Base-by-base conservation (phyloP, 345 rosid species). In the Gossypium australe region DNA sequence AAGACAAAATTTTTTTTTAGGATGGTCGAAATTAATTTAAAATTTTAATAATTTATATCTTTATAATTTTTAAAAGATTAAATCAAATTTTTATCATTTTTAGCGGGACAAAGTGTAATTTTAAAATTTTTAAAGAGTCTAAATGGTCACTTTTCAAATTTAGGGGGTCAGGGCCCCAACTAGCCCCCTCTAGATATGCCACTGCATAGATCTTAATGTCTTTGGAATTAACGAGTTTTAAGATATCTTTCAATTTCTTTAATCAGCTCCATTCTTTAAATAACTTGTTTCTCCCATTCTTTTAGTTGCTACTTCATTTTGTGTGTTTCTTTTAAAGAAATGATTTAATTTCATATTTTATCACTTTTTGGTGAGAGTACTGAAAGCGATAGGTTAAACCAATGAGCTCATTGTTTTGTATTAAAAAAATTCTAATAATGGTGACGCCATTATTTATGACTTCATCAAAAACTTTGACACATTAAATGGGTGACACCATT, bases 141-240 rank as follows among this genome's bases (percentile, higher is more conserved):
- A 20, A 20, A 20, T 20, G 20, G 0, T 20, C 0, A 20, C 20
- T 34, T 34, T 34, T 34, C 6, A 34, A 34, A 0, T 34, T 34
- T 34, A 34, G 1, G 4, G 6, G 1, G 6, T 4, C 6, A 0
- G 38, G 0, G 6, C 38, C 38, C 6, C 6, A 4, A 34, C 6
- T 0, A 34, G 0, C 0, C 5, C 3, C 38, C 38, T 34, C 1
- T 0, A 34, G 6, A 34, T 34, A 34, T 1, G 1, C 6, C 6
- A 34, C 3, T 34, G 1, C 38, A 34, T 0, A 34, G 0, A 72
- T 72, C 57, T 72, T 45, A 34, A 2, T 10, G 12, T 69, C 18
- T 51, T 51, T 10, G 10, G 2, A 4, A 27, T 27, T 52, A 2
- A 13, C 13, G 38, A 3, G 1, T 34, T 47, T 47, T 14, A 6